A percentile compares a stretch with the other conserved stretches of the same genome.
These are phyloP conservation scores for Manihot esculenta DNA, from an alignment of 441 rosid genomes.

Conservation along the genomic window DNA sequence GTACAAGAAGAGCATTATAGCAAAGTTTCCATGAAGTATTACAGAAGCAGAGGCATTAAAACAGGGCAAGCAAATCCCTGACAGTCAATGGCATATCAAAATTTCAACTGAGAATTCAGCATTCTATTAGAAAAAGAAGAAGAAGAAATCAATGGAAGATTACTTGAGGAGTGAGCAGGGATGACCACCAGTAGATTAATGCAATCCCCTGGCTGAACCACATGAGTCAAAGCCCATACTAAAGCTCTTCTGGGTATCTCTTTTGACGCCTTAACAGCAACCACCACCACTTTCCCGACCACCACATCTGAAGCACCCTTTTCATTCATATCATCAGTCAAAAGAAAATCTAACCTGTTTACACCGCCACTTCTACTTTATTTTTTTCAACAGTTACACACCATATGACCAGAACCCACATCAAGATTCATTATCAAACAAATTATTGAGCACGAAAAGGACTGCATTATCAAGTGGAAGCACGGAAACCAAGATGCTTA, in stretches of 20 bases:
- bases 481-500: constrained; percentile 53
- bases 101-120: background rate
- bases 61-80: background rate
- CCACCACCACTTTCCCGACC: constrained; percentile 71
- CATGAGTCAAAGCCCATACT: constrained; percentile 97
- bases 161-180: constrained; percentile 68
- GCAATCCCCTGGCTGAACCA: constrained; percentile 92
- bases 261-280: constrained; percentile 88
- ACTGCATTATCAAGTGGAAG: constrained; percentile 13
- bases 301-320: constrained; percentile 43
- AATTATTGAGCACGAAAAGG: constrained; percentile 14
- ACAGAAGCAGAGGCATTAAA: background rate
- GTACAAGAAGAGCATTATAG: background rate
- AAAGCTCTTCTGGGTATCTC: constrained; percentile 82
- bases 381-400: constrained; percentile 17
- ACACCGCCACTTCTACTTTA: constrained; percentile 16
- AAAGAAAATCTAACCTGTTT: background rate
- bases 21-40: background rate
- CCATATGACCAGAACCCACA: constrained; percentile 37
- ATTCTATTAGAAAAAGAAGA: background rate
- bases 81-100: background rate
- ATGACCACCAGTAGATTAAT: constrained; percentile 80
- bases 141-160: constrained; percentile 4
- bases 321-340: constrained; percentile 40
- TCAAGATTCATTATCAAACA: constrained; percentile 20